These are phyloP conservation scores for Colletotrichum somersetense DNA, from an alignment of 2,329 filamentous ascomycete genomes.

Conservation along the genomic window DNA sequence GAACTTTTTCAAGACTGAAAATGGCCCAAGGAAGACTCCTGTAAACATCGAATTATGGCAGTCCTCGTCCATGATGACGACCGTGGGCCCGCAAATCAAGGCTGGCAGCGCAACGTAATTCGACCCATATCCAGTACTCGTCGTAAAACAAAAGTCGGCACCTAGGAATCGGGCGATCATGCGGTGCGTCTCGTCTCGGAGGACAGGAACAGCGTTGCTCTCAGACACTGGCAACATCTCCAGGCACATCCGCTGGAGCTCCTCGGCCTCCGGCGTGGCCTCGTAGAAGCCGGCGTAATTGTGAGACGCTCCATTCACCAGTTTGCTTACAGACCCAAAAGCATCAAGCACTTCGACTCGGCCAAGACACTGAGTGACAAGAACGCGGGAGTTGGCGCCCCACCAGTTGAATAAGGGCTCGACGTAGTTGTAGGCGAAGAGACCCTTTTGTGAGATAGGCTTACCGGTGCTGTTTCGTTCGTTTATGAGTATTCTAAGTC, in stretches of 20 bases:
- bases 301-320: slow-evolving; percentile 39
- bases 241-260: slow-evolving; percentile 38
- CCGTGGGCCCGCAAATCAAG: slow-evolving; percentile 22
- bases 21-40: slow-evolving; percentile 31
- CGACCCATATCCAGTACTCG: slow-evolving; percentile 41
- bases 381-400: slow-evolving; percentile 39
- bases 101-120: slow-evolving; percentile 40
- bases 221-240: slow-evolving; percentile 39
- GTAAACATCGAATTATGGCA: slow-evolving; percentile 42
- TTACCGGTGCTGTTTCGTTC: neutral
- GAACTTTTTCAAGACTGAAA: slow-evolving; percentile 24
- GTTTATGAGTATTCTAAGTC: slow-evolving; percentile 21
- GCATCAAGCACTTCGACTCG: slow-evolving; percentile 25
- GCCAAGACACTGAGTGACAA: slow-evolving; percentile 22
- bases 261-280: slow-evolving; percentile 11
- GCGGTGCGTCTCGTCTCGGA: slow-evolving; percentile 27
- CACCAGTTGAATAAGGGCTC: slow-evolving; percentile 43
- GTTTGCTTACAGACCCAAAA: neutral
- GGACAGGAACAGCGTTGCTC: slow-evolving; percentile 22
- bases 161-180: slow-evolving; percentile 30
- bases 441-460: slow-evolving; percentile 1
- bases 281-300: slow-evolving; percentile 42
- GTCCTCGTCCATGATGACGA: slow-evolving; percentile 37
- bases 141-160: slow-evolving; percentile 39
- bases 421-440: slow-evolving; percentile 37